These are phyloP conservation scores for Hypoxylon trugodes DNA, from an alignment of 495 filamentous ascomycete genomes.

Conservation along the genomic window DNA sequence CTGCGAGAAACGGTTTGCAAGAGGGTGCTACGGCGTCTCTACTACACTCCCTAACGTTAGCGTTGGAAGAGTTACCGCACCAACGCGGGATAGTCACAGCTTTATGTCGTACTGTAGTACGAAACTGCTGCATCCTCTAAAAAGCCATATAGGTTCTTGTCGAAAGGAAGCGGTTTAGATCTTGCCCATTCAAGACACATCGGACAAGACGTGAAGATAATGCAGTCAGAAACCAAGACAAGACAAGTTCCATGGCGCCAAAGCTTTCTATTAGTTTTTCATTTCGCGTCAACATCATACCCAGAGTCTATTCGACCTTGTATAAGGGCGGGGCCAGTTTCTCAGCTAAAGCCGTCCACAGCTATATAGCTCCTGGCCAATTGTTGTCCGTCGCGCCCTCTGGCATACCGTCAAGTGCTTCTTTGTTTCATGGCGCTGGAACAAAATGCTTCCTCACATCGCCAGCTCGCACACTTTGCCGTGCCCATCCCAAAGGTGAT, in stretches of 20 bases:
- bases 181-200: too few species aligned
- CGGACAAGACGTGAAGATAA: not conserved
- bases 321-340: slow-evolving; percentile 1
- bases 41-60: too few species aligned
- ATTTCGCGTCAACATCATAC: slow-evolving; percentile 4
- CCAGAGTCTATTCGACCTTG: slow-evolving; percentile 32
- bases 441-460: slow-evolving; percentile 9
- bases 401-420: not conserved
- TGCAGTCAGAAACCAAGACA: not conserved
- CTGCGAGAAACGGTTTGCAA: too few species aligned
- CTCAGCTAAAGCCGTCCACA: not conserved
- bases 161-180: too few species aligned
- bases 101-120: too few species aligned
- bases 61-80: too few species aligned
- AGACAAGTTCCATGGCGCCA: not conserved
- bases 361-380: slow-evolving; percentile 6
- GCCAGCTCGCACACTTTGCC: slow-evolving; percentile 14
- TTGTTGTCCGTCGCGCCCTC: slow-evolving; percentile 10
- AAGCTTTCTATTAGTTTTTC: slow-evolving; percentile 32
- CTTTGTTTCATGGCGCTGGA: slow-evolving; percentile 9
- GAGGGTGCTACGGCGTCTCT: too few species aligned
- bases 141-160: too few species aligned
- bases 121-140: too few species aligned
- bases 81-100: too few species aligned
- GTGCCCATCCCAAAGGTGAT: slow-evolving; percentile 7